These are phyloP conservation scores for Pythium guiyangense DNA, from an alignment of 352 stramenopile species.

Conservation along the genomic window DNA sequence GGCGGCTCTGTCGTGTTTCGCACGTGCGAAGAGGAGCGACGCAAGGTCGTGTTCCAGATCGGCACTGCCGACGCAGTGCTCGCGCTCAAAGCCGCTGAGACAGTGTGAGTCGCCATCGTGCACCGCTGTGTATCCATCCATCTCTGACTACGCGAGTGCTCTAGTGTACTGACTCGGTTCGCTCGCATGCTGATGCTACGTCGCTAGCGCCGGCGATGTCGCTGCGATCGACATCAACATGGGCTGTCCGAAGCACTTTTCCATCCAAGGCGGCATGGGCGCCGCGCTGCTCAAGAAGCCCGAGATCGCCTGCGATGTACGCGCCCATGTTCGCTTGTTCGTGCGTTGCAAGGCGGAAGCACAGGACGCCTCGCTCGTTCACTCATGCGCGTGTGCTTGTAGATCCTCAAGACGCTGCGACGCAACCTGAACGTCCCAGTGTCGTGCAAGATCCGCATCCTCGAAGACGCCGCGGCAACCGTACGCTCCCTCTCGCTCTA, in stretches of 20 bases:
- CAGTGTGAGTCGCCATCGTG: constrained; percentile 70
- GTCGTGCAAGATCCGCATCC: no score
- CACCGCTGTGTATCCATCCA: no score
- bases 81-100: constrained; percentile 69
- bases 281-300: constrained; percentile 86
- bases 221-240: constrained; percentile 93
- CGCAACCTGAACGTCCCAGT: no score
- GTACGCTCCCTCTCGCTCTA: constrained; percentile 63
- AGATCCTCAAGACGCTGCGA: no score
- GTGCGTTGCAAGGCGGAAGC: no score
- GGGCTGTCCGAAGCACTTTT: constrained; percentile 94
- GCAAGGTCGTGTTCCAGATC: constrained; percentile 78
- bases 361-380: no score
- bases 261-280: constrained; percentile 90
- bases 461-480: constrained; percentile 58
- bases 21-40: constrained; percentile 78
- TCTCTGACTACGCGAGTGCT: no score
- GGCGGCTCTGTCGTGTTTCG: constrained; percentile 84
- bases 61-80: no score
- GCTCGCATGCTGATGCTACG: no score
- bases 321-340: no score
- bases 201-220: constrained; percentile 70
- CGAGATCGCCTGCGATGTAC: constrained; percentile 79
- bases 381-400: no score
- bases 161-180: no score